Conservation (phyloP, 2,329 filamentous ascomycete species). For the Paecilomyces niveus region DNA sequence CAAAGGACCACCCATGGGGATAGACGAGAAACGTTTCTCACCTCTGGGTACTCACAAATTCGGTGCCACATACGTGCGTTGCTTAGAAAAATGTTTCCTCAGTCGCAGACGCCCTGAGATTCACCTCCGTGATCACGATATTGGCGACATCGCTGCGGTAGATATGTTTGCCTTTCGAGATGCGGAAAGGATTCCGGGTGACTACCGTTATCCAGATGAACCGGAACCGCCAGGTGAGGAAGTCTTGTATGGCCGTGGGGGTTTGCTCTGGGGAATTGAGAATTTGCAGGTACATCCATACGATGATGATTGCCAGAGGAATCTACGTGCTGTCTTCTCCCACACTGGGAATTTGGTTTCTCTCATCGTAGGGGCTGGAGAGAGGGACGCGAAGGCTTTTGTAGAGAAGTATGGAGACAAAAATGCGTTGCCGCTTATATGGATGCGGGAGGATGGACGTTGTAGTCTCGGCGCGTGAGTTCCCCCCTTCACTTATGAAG, state of each 20-base stretch:
- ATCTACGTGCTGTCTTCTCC: constrained; percentile 17
- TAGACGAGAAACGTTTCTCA: background rate
- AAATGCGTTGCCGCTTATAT: constrained; percentile 33
- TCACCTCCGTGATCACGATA: background rate
- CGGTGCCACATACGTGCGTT: background rate
- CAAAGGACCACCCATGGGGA: constrained; percentile 7
- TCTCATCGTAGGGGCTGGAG: constrained; percentile 26
- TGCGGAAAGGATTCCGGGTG: background rate
- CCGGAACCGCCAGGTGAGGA: constrained; percentile 27
- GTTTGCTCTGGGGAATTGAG: constrained; percentile 29
- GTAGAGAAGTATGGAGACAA: constrained; percentile 20
- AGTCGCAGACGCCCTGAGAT: background rate
- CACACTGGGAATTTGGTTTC: constrained; percentile 24
- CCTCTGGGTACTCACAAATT: background rate
- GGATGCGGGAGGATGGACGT: constrained; percentile 28
- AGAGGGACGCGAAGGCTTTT: constrained; percentile 23
- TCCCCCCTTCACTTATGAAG: background rate
- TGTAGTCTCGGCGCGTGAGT: constrained; percentile 34
- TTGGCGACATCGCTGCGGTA: constrained; percentile 22
- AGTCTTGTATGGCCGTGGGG: constrained; percentile 31
- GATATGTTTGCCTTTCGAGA: background rate
- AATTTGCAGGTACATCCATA: constrained; percentile 24
- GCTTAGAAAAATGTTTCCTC: background rate
- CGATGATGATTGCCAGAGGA: constrained; percentile 11
- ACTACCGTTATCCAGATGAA: background rate